Evolutionary conservation across 306 rosid species (phyloP).

Genomic region (Macrotyloma uniflorum): DNA sequence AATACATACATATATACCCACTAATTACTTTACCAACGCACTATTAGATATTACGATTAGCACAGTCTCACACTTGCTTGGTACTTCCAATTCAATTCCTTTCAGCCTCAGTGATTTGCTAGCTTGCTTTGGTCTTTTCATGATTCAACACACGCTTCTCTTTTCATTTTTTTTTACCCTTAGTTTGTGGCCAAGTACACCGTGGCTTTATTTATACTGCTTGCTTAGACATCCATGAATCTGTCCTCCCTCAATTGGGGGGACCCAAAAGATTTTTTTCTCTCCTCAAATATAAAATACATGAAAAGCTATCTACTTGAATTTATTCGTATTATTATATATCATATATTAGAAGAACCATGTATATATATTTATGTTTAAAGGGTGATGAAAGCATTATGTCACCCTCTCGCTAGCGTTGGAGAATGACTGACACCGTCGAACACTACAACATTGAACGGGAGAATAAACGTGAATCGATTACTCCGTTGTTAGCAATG

Average conservation of each 20-base stretch:
- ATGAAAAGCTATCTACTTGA: not conserved
- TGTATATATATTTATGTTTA: not conserved
- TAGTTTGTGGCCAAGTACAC: slow-evolving; percentile 47
- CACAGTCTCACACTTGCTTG: slow-evolving; percentile 19
- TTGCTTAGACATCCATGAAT: slow-evolving; percentile 33
- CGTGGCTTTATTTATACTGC: slow-evolving; percentile 43
- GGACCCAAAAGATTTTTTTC: not conserved
- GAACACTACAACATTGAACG: slow-evolving; percentile 23
- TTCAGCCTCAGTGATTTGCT: slow-evolving; percentile 31
- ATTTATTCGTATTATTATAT: slow-evolving; percentile 2
- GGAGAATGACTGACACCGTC: slow-evolving; percentile 30
- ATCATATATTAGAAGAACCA: not conserved
- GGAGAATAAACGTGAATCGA: slow-evolving; percentile 32
- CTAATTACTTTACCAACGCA: slow-evolving; percentile 34
- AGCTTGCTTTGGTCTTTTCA: slow-evolving; percentile 32
- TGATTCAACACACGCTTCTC: not conserved
- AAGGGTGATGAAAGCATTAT: slow-evolving; percentile 44
- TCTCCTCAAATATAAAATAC: not conserved
- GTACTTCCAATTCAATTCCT: slow-evolving; percentile 48
- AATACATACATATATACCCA: not conserved
- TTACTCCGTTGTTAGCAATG: slow-evolving; percentile 36
- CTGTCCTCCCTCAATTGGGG: slow-evolving; percentile 36
- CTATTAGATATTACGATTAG: slow-evolving; percentile 52
- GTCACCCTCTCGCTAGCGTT: slow-evolving; percentile 38
- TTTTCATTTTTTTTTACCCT: slow-evolving; percentile 33